Percentiles rank a stretch among this genome's conserved stretches.
Evolutionary conservation across 805 yeast species (phyloP).

Genomic region (Candida krabiensis): DNA sequence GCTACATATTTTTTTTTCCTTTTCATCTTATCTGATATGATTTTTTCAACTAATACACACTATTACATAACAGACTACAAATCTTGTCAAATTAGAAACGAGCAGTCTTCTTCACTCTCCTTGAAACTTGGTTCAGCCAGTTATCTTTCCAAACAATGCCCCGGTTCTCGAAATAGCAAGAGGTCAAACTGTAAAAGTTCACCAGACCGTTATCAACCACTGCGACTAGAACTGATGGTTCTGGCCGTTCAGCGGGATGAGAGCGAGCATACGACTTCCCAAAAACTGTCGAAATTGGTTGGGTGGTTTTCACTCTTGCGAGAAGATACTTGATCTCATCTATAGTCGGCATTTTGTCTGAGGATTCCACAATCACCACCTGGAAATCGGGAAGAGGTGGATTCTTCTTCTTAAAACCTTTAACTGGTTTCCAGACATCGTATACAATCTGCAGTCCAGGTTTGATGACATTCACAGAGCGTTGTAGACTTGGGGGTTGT

Average conservation of each 20-base stretch:
- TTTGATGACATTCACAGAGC: constrained; percentile 13
- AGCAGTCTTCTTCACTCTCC: too few relatives aligned
- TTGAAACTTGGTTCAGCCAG: constrained; percentile 10
- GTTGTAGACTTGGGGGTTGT: neutral
- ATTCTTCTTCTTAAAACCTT: constrained; percentile 63
- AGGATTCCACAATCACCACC: constrained; percentile 56
- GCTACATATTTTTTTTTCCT: constrained; percentile 45
- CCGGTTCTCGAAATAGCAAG: constrained; percentile 43
- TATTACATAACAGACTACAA: too few relatives aligned
- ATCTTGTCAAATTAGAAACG: too few relatives aligned
- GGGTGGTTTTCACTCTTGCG: constrained; percentile 18
- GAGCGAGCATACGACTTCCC: constrained; percentile 15
- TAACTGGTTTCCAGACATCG: constrained; percentile 83
- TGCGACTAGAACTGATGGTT: constrained; percentile 55
- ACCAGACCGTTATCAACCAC: constrained; percentile 74
- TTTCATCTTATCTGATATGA: too few relatives aligned
- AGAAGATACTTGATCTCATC: constrained; percentile 41
- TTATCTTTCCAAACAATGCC: constrained; percentile 32
- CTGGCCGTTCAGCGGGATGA: constrained; percentile 50
- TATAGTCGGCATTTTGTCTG: constrained; percentile 47
- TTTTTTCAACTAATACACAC: too few relatives aligned
- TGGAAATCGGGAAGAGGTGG: constrained; percentile 80
- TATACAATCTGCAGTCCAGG: constrained; percentile 41
- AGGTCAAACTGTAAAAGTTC: constrained; percentile 57
- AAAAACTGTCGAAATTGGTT: constrained; percentile 7